Base-by-base conservation (phyloP, 805 yeast species). In the Metschnikowia koreensis region DNA sequence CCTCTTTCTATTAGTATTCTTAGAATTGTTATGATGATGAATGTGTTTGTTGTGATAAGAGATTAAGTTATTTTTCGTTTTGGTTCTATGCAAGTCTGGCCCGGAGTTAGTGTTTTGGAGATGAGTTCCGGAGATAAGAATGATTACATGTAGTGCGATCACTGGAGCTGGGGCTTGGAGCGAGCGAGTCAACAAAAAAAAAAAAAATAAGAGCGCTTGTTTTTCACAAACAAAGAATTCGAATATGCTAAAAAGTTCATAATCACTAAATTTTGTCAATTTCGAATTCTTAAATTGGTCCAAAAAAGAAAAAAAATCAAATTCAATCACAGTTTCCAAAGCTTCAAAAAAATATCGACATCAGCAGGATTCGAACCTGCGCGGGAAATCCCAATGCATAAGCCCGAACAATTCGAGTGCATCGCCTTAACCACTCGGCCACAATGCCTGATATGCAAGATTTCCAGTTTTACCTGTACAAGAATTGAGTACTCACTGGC, bases 291-390 rank as follows among this genome's bases (percentile, higher is more conserved):
- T 3, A 31, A 31, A 3, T 41, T 26, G 44, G 13, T 28, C 36
- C 13, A 8, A 29, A 29, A 28, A 27, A 13, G 36, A 27, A 26
- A 9, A 15, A 5, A 16, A 6, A n/a, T 31, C 4, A 22, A 22
- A 3, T 22, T 3, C 2, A 22, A 22, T 3, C 22, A 22, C 22
- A 3, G 22, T 3, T 22, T 22, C 4, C 4, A 22, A 22, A 22
- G 22, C 22, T 22, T 22, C 4, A 31, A 29, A 62, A 65, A 65
- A 60, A 61, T 60, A 54, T 46, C 75, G 75, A 71, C 75, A 70
- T 66, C 72, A 64, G 74, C 74, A 70, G 75, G 75, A 70, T 68
- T 71, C 73, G 75, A 71, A 70, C 75, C 75, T 69, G 73, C 73
- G 75, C 73, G 75, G 73, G 75, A 62, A 61, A 68, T 58, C 75